Evolutionary conservation across 352 stramenopile genomes (phyloP), one percentile per base, ranked within the genome.

Genomic region (Phytophthora sansomeana): DNA sequence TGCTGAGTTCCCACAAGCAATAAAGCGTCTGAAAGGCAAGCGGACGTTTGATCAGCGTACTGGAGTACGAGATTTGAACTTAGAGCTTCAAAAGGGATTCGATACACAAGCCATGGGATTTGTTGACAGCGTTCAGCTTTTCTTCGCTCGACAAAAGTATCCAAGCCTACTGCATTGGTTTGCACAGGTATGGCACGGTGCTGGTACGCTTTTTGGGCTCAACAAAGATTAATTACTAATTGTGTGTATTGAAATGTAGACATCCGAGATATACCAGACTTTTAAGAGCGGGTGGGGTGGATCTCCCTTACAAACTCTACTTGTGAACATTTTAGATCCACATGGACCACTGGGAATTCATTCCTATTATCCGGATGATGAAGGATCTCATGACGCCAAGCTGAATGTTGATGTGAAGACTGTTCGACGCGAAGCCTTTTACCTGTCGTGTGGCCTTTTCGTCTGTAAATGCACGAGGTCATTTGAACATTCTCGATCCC

Each of bases 121-220:
- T 61, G 72, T 92, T 1, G 85, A 96, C 48, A 90, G 72, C 58
- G 75, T 93, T 10, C 82, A 89, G 26, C 61, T 92, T 0, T 96
- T 93, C 60, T 96, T 95, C 48, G 85, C 89, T 9, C 81, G 77
- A 5, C 83, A 93, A 46, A 92, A 93, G 50, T 93, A 94, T 30
- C 87, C 89, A 19, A 91, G 83, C 32, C 75, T 96, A 24, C 52
- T 96, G 1, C 71, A 91, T 44, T 96, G 89, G 89, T 93, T 95
- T 59, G 83, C 84, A 33, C 78, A 89, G 82, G 88, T 95, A n/a
- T n/a, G n/a, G n/a, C n/a, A 75, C 36, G 60, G 16, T 56, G n/a
- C 16, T 28, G 16, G 17, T 24, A 41, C 46, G 21, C 19, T 59
- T 8, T 36, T 29, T 33, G 1, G 13, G 28, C 17, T 53, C 14